Base-by-base conservation (phyloP, 331 rosid genomes). In the Pyracantha coccinea region DNA sequence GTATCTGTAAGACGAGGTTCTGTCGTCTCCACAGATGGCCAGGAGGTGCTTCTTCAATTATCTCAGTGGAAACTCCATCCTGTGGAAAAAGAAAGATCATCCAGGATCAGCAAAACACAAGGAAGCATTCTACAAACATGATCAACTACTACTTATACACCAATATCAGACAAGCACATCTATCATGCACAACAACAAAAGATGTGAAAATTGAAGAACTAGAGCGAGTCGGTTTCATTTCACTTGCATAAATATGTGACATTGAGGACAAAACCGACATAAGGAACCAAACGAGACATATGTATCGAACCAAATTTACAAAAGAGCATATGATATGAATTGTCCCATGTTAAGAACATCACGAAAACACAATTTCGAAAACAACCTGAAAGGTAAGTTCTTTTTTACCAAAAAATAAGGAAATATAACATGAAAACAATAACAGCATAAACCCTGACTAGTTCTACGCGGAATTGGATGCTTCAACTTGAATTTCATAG, bases 31-130 rank as follows among this genome's bases (percentile, higher is more conserved):
- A 73, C 24, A 72, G 85, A 41, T 76, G 86, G 32, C 41, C 83
- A 41, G 75, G 72, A 32, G 83, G 73, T 12, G 63, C 38, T 77
- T 90, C 96, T 85, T 90, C 89, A 15, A 81, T 78, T 73, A 88
- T 90, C 78, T 90, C 96, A 67, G 81, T 57, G 44, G 81, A 79
- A 16, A 35, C 80, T 77, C 52, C 79, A 62, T 59, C 80, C 92
- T 90, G 66, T 54, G 21, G n/a, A 29, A 47, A 29, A 27, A 59
- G 62, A 74, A 24, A 66, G 11, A 57, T 0, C 2, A 14, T 8
- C 24, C 33, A 4, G 23, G 23, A 60, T 75, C 63, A 55, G 17
- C 61, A 67, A 25, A 44, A 41, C 60, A 68, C 28, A 41, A 11
- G 5, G 11, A 41, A 10, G 12, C 33, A 65, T 9, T 6, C 35